A percentile compares a stretch with the other conserved stretches of the same genome.
phyloP scores from a whole-genome alignment of 805 yeast genomes.

The Isabelozyma gotoi region DNA sequence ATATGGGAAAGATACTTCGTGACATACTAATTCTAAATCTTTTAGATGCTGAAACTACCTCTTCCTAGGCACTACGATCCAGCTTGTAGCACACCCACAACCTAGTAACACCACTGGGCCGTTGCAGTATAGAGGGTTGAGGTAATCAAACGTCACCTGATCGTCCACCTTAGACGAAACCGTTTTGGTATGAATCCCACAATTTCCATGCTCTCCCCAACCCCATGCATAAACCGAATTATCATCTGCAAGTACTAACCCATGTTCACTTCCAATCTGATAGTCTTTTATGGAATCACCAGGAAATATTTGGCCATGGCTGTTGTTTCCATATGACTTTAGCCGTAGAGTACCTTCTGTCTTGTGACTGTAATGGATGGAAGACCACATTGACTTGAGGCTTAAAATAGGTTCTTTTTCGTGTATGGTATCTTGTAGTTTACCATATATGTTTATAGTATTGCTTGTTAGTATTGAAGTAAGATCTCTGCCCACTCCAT shows the following conservation, averaged over 20 bases:
- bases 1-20: constrained; percentile 75
- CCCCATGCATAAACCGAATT: constrained; percentile 76
- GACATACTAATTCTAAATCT: constrained; percentile 44
- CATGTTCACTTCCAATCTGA: constrained; percentile 84
- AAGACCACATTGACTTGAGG: constrained; percentile 70
- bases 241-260: constrained; percentile 41
- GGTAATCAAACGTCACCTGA: constrained; percentile 34
- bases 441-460: constrained; percentile 17
- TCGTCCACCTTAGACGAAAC: constrained; percentile 7
- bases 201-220: constrained; percentile 99
- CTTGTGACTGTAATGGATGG: constrained; percentile 50
- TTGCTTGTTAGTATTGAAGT: constrained; percentile 35
- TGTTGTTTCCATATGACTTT: constrained; percentile 67
- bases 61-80: constrained; percentile 52
- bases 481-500: constrained; percentile 59
- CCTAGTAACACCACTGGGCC: constrained; percentile 26
- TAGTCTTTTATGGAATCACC: neutral
- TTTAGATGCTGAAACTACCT: neutral
- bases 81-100: constrained; percentile 71
- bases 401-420: constrained; percentile 1
- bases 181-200: constrained; percentile 48
- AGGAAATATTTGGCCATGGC: constrained; percentile 64
- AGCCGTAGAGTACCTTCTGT: constrained; percentile 14
- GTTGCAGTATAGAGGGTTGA: constrained; percentile 31
- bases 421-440: constrained; percentile 4